Conservation (phyloP, 2,329 filamentous ascomycete species). For the Epichloe scottii region DNA sequence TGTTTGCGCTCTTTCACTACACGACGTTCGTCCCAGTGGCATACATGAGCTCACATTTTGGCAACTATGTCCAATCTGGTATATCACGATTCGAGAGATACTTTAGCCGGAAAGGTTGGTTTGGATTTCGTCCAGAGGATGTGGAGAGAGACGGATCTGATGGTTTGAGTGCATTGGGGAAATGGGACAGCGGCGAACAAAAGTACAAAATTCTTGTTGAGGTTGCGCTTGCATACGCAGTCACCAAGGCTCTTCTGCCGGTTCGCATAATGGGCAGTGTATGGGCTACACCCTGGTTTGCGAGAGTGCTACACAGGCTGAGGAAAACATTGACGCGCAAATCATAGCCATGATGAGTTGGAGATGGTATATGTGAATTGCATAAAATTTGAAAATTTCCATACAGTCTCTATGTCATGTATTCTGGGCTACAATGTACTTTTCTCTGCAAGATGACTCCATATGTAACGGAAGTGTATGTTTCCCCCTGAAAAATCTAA, state of each 20-base stretch:
- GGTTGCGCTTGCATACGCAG: slow-evolving; percentile 79
- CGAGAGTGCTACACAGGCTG: slow-evolving; percentile 44
- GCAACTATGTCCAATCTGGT: slow-evolving; percentile 43
- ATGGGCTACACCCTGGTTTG: slow-evolving; percentile 90
- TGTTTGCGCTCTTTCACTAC: slow-evolving; percentile 72
- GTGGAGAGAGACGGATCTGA: slow-evolving; percentile 8
- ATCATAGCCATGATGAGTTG: slow-evolving; percentile 8
- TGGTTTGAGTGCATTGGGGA: slow-evolving; percentile 17
- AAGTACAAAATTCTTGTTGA: slow-evolving; percentile 48
- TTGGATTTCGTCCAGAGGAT: slow-evolving; percentile 41
- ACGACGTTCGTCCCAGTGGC: slow-evolving; percentile 55
- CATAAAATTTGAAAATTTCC: background rate
- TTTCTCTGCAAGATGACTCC: background rate
- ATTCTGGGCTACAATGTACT: background rate
- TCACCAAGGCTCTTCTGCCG: slow-evolving; percentile 78
- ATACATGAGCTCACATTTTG: slow-evolving; percentile 38
- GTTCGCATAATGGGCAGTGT: slow-evolving; percentile 64
- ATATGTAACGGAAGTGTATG: background rate
- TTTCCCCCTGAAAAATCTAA: slow-evolving; percentile 22
- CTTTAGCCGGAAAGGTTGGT: slow-evolving; percentile 70
- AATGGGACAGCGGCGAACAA: slow-evolving; percentile 27
- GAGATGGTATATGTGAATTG: background rate
- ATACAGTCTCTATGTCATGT: slow-evolving; percentile 2
- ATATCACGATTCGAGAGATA: slow-evolving; percentile 66
- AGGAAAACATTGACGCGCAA: slow-evolving; percentile 19